Percentiles rank a stretch among this genome's conserved stretches.
phyloP scores from a whole-genome alignment of 306 rosid genomes.

The Quercus rubra region DNA sequence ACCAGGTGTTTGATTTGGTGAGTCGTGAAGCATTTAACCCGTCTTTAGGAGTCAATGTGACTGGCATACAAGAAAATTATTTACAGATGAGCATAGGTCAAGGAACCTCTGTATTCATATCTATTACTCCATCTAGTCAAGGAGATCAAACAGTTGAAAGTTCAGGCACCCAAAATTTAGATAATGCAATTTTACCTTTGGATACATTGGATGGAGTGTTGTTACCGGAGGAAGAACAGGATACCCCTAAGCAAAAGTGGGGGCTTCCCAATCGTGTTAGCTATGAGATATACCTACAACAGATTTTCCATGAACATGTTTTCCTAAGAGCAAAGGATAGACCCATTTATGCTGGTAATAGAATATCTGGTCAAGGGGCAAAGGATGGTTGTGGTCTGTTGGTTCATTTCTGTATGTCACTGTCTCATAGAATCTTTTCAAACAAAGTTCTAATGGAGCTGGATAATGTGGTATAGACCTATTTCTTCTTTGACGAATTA shows the following conservation, averaged over 20 bases:
- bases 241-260: conserved; percentile 36
- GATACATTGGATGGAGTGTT: conserved; percentile 71
- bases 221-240: conserved; percentile 51
- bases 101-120: conserved; percentile 71
- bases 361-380: conserved; percentile 42
- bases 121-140: conserved; percentile 61
- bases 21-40: conserved; percentile 84
- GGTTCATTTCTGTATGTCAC: conserved; percentile 81
- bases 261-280: conserved; percentile 49
- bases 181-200: conserved; percentile 58
- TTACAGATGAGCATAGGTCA: conserved; percentile 73
- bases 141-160: conserved; percentile 42
- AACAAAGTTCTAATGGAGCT: conserved; percentile 77
- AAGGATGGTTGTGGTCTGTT: conserved; percentile 78
- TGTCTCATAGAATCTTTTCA: conserved; percentile 83
- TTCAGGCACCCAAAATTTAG: conserved; percentile 35
- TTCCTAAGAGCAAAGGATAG: conserved; percentile 61
- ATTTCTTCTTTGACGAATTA: not conserved
- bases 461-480: conserved; percentile 71
- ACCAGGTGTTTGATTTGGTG: conserved; percentile 85
- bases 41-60: conserved; percentile 70
- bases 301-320: conserved; percentile 72
- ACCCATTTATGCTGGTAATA: conserved; percentile 36
- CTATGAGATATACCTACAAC: conserved; percentile 85
- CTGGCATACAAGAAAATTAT: conserved; percentile 85